These are phyloP conservation scores for Quercus mongolica DNA, from an alignment of 306 rosid species.

Conservation along the genomic window DNA sequence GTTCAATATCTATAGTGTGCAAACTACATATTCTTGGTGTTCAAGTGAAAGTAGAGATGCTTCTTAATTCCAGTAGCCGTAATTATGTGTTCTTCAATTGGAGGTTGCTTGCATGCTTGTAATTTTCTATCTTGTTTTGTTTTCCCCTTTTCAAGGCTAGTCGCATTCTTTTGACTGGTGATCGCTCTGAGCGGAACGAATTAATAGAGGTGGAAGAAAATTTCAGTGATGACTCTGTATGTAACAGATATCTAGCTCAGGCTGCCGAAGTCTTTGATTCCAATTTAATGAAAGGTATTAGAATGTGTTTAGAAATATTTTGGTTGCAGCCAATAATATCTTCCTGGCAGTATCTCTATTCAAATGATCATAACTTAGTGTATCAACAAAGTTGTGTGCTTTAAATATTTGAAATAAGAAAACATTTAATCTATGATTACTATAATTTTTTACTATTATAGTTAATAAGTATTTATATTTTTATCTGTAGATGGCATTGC, in stretches of 20 bases:
- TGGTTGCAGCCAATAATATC: slow-evolving; percentile 8
- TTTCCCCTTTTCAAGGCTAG: slow-evolving; percentile 54
- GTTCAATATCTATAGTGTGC: not conserved
- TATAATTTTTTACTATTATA: slow-evolving; percentile 8
- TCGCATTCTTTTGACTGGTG: slow-evolving; percentile 58
- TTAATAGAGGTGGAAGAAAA: slow-evolving; percentile 67
- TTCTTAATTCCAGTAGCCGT: slow-evolving; percentile 1
- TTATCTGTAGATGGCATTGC: slow-evolving; percentile 38
- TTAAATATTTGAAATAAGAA: not conserved
- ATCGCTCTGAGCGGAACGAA: slow-evolving; percentile 63
- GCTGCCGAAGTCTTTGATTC: slow-evolving; percentile 51
- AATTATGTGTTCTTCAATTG: slow-evolving; percentile 16
- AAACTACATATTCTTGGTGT: not conserved
- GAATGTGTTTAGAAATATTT: slow-evolving; percentile 11
- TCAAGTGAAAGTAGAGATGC: not conserved
- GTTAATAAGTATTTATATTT: slow-evolving; percentile 16
- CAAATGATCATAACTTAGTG: not conserved
- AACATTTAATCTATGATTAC: slow-evolving; percentile 1
- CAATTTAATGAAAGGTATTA: slow-evolving; percentile 52
- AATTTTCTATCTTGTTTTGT: slow-evolving; percentile 20
- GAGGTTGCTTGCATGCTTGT: slow-evolving; percentile 14
- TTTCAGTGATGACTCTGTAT: slow-evolving; percentile 44
- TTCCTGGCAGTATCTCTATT: slow-evolving; percentile 3
- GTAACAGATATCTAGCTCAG: slow-evolving; percentile 63
- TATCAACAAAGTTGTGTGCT: not conserved